Evolutionary conservation across 768 basidiomycete genomes (phyloP), one percentile per base, ranked within the genome.

Genomic region (Hygrophorus russula): DNA sequence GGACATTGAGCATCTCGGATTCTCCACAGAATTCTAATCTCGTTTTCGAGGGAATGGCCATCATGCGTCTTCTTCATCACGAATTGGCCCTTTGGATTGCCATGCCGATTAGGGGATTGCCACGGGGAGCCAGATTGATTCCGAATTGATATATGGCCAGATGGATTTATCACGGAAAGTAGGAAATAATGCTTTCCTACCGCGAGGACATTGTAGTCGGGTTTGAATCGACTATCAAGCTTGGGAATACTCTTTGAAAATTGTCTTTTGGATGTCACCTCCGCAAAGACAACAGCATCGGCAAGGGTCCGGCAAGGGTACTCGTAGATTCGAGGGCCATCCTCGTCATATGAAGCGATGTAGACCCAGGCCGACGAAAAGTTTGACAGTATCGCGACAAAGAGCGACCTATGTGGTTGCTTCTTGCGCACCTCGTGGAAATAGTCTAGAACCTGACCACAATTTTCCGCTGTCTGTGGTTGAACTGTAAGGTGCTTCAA

Each of bases 261-360:
- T 35, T 42, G 41, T 18, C 8, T 4, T 15, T 18, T 13, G 24
- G 41, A 32, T 42, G 8, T 14, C 31, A 12, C 24, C 3, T 42
- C 41, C 4, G 41, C 41, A n/a, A 33, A 42, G 32, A 42, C 19
- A n/a, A 42, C 24, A n/a, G 41, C 41, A 34, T 42, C 28, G 29
- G 41, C 41, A 10, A 42, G 19, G 13, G n/a, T 42, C 41, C 11
- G 41, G 19, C 29, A 28, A 12, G 8, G 41, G 30, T 12, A 18
- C 8, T 32, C n/a, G n/a, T 10, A 8, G 29, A 42, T 15, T 18
- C 3, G 3, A 2, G 14, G 14, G 24, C 33, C 33, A 14, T 15
- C n/a, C 17, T 10, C 3, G 11, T 17, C 9, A 34, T 4, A 30
- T 11, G n/a, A 4, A 12, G 30, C 29, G 14, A 27, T 15, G n/a